These are phyloP conservation scores for Strigomonas galati DNA, from an alignment of 208 protist genomes.

Conservation along the genomic window DNA sequence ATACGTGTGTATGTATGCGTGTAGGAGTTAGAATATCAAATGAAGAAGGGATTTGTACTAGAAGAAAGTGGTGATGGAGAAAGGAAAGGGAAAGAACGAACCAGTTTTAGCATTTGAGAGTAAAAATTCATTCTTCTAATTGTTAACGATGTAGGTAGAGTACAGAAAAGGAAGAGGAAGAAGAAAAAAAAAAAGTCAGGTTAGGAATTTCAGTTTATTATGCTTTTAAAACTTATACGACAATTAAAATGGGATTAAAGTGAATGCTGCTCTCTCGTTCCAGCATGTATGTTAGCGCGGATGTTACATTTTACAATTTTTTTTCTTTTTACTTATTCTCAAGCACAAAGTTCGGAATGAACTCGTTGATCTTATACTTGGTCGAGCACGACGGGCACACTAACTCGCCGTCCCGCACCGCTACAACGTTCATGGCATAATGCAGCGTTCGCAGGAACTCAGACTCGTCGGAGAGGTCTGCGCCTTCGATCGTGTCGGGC, in stretches of 20 bases:
- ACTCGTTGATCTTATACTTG: constrained; percentile 67
- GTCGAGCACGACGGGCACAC: constrained; percentile 60
- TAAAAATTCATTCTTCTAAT: no score
- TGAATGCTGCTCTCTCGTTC: no score
- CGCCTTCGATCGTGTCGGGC: constrained; percentile 55
- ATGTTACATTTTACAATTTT: neutral
- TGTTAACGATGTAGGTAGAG: no score
- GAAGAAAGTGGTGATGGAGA: neutral
- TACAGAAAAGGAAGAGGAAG: neutral
- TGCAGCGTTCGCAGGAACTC: constrained; percentile 48
- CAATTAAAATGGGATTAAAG: no score
- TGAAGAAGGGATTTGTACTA: neutral
- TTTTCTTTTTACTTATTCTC: constrained; percentile 21
- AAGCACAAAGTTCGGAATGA: constrained; percentile 87
- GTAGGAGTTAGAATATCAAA: neutral
- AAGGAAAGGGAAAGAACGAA: no score
- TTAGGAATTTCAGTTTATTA: neutral
- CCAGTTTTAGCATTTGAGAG: no score
- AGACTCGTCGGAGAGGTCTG: constrained; percentile 37
- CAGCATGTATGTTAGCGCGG: no score
- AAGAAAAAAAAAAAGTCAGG: neutral
- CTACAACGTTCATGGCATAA: constrained; percentile 65
- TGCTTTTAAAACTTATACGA: no score
- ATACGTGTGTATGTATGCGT: constrained; percentile 1
- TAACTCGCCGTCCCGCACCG: constrained; percentile 67